Base-by-base conservation (phyloP, 2,329 filamentous ascomycete species). In the Colletotrichum caudatum region DNA sequence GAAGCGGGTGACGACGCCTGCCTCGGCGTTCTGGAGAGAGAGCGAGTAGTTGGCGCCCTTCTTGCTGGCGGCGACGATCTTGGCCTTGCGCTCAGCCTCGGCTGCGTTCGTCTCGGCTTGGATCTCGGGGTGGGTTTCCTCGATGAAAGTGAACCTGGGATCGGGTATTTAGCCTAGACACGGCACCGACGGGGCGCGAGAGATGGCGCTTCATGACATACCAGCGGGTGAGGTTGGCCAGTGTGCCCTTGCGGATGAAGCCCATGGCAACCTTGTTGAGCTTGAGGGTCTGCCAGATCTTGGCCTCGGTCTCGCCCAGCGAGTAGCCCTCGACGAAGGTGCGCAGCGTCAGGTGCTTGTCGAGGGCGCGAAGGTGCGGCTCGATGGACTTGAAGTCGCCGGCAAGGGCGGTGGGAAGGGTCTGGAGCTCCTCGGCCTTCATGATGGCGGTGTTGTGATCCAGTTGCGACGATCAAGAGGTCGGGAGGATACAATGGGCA, bases 1-100 rank as follows among this genome's bases (percentile, higher is more conserved):
- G 84, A 98, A 98, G 77, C 95, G 88, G 29, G 94, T 97, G 26
- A 98, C 93, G 69, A 98, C 94, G 3, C 94, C 94, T 80, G 95
- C 91, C 48, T 95, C 93, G 11, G 93, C 92, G 80, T 97, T 93
- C 77, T 93, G 90, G 48, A 98, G 87, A 2, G 91, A 92, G 80
- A 98, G 93, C 79, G 97, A 94, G 83, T 96, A 98, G 86, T 91
- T 97, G 70, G 89, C 94, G 74, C 94, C 94, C 64, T 93, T 92
- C 80, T 93, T 94, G 78, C 89, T 91, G 74, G 88, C 89, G 29
- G 89, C 89, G 48, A 86, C 86, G 75, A 92, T 90, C 85, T 93
- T 93, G 76, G 89, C 89, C 79, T 89, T 91, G 73, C 89, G 88
- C n/a, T 87, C 89, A 59, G 89, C 89, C 76, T 92, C 92, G 77